These are phyloP conservation scores for Jimgerdemannia flammicorona DNA, from an alignment of 192 early-diverging fungal genomes.

Conservation along the genomic window DNA sequence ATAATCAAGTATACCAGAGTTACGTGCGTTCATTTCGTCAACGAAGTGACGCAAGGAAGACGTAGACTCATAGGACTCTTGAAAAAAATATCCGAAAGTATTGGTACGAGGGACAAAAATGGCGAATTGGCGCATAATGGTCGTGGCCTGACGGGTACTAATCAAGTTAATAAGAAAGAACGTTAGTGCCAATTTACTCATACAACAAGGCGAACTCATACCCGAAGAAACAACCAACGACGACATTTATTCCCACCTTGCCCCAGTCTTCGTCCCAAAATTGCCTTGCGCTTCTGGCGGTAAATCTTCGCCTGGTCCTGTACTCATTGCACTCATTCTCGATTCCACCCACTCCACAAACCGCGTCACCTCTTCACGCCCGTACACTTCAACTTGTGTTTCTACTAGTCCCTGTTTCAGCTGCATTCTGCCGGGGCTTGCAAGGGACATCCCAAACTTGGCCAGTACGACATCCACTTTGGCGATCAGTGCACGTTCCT, in stretches of 20 bases:
- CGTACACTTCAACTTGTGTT: neutral
- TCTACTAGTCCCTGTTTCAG: neutral
- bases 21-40: constrained; percentile 6
- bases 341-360: neutral
- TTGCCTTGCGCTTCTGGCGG: neutral
- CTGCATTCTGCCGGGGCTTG: neutral
- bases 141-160: neutral
- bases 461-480: constrained; percentile 14
- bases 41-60: constrained; percentile 12
- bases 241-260: neutral
- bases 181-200: no score
- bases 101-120: neutral
- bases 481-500: constrained; percentile 18
- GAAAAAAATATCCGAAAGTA: neutral
- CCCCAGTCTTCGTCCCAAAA: neutral
- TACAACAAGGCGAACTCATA: no score
- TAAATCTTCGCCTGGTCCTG: neutral
- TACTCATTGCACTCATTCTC: neutral
- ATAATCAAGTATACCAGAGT: constrained; percentile 23
- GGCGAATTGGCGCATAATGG: neutral
- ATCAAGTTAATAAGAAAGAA: neutral
- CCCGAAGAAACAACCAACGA: no score
- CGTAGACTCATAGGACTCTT: neutral
- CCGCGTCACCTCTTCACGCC: neutral
- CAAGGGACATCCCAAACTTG: neutral